Base-by-base conservation (phyloP, 202 grass and related monocot genomes). In the Eragrostis tef region DNA sequence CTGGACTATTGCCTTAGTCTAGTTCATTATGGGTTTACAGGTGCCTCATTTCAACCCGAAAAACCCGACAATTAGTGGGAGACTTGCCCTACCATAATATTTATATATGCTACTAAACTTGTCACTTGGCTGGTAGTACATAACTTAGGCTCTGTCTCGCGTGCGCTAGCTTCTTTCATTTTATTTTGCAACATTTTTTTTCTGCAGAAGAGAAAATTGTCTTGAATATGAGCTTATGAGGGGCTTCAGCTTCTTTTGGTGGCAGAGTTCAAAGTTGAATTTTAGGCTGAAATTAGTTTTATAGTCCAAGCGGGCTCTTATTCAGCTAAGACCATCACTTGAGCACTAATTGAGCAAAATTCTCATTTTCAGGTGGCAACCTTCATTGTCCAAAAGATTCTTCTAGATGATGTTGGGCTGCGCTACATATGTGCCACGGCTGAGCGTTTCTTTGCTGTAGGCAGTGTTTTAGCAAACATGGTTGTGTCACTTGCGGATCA, bases 361-460 rank as follows among this genome's bases (percentile, higher is more conserved):
- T 26, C 53, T 34, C 29, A 39, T 67, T 39, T 69, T 42, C 78
- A 99, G 96, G 96, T 99, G 39, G 92, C 96, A 29, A 99, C 96
- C 66, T 99, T 99, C 81, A 99, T 99, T 73, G 96, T 99, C 27
- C 96, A 99, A 82, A 95, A 99, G 81, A 99, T 99, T 86, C 85
- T 95, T 29, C 86, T 99, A 54, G 96, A 99, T 85, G 96, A 99
- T 70, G 89, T 95, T 78, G 96, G 96, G 44, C 74, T 98, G 87
- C 91, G 83, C 44, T 95, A 98, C 68, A 94, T 98, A 16, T 98
- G 95, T 48, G 92, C 92, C 34, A 98, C 92, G 47, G 85, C 92
- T 63, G 93, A 99, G 86, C 92, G 92, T 42, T 98, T 99, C 87
- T 99, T 93, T 85, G 96, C 90, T 66, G 90, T 98, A 56, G 90